A percentile compares a stretch with the other conserved stretches of the same genome.
Conservation (phyloP, 1,284 basidiomycete genomes). For the Malassezia brasiliensis region DNA sequence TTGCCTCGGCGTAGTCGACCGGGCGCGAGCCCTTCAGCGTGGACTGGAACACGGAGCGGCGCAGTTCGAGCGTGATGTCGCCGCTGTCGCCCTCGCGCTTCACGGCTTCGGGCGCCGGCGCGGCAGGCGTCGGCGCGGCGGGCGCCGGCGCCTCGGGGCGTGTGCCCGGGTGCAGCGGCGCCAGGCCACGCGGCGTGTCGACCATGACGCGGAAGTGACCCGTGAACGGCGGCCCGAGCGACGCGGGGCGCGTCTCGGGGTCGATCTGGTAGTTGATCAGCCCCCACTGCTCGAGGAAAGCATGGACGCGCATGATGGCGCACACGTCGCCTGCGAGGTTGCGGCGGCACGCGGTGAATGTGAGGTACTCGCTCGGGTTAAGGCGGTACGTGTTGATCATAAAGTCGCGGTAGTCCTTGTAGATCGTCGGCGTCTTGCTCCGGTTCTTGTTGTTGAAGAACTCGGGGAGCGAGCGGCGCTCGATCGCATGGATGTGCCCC, state of each 20-base stretch:
- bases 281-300: slow-evolving; percentile 97
- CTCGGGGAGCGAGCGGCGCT: slow-evolving; percentile 84
- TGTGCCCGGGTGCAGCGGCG: slow-evolving; percentile 75
- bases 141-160: slow-evolving; percentile 14
- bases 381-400: slow-evolving; percentile 98
- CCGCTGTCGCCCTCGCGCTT: slow-evolving; percentile 50
- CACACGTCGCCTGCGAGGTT: slow-evolving; percentile 97
- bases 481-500: slow-evolving; percentile 81
- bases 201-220: slow-evolving; percentile 96
- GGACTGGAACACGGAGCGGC: slow-evolving; percentile 41
- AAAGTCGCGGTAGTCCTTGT: slow-evolving; percentile 99
- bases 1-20: slow-evolving; percentile 36
- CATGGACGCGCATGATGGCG: slow-evolving; percentile 96
- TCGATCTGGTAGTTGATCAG: slow-evolving; percentile 99
- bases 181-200: slow-evolving; percentile 89
- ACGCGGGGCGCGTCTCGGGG: slow-evolving; percentile 85
- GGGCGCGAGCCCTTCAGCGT: slow-evolving; percentile 40
- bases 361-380: slow-evolving; percentile 88
- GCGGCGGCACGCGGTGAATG: slow-evolving; percentile 88
- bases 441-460: slow-evolving; percentile 92
- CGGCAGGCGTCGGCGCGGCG: not conserved
- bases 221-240: slow-evolving; percentile 91
- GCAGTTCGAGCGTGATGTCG: slow-evolving; percentile 50
- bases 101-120: not conserved
- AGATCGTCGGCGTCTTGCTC: slow-evolving; percentile 83